Evolutionary conservation across 192 early-diverging fungal species (phyloP), one percentile per base, ranked within the genome.

Genomic region (Neocallimastix lanati): DNA sequence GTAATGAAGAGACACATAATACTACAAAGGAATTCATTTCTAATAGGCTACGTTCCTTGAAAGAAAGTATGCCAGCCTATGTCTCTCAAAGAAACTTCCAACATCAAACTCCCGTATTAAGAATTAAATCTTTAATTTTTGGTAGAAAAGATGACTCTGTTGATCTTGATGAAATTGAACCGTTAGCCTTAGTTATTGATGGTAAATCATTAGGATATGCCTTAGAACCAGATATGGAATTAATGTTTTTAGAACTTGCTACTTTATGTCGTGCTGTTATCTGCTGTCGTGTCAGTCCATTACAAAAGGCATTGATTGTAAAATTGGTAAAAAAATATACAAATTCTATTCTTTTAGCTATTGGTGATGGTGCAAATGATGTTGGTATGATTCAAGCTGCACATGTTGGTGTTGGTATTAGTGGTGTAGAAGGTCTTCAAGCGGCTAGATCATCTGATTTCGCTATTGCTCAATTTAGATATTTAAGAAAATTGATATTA

Each of bases 331-430:
- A 96, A 84, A 93, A 93, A 28, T 92, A 95, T 37, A 86, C 92
- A 29, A 85, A 81, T 14, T 89, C 95, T 25, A 94, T 99, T 77
- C 87, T 96, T 28, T 87, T 99, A 35, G 96, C 97, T 2, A 99
- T 99, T 83, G 97, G 97, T 76, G 97, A 99, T 85, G 97, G 97
- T 37, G 97, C 97, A 33, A 99, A 99, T 83, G 97, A 99, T 83
- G 96, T 99, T 0, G 92, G 92, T 28, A 99, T 99, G 97, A 99
- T 99, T 82, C 97, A 99, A 83, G 97, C 96, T 18, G 80, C 81
- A 6, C 80, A 80, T 35, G 28, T 80, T 67, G 97, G 97, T 77
- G 91, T 99, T 16, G 97, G 97, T 77, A 99, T 99, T 81, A 93
- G 90, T 77, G 97, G 97, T 29, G 89, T 95, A 80, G 97, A 99